These are phyloP conservation scores for Tolypocladium cylindrosporum DNA, from an alignment of 2,329 filamentous ascomycete species.

Conservation along the genomic window DNA sequence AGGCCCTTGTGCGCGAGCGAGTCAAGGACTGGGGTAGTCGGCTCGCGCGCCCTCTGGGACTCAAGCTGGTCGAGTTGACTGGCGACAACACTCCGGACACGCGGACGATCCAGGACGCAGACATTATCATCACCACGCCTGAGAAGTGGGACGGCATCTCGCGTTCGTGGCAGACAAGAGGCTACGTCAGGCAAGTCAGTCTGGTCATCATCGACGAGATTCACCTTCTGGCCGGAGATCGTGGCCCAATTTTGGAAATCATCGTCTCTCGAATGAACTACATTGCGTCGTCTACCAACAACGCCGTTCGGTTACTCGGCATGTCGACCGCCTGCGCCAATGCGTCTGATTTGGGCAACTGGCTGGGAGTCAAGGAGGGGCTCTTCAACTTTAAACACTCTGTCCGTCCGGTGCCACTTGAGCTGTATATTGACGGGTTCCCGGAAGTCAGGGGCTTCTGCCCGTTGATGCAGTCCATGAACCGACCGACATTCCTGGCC, in stretches of 20 bases:
- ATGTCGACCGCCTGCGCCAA: slow-evolving; percentile 99
- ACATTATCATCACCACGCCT: slow-evolving; percentile 98
- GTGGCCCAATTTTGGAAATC: slow-evolving; percentile 95
- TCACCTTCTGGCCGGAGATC: slow-evolving; percentile 89
- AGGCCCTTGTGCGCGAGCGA: slow-evolving; percentile 90
- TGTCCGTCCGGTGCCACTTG: slow-evolving; percentile 87
- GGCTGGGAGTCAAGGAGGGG: slow-evolving; percentile 92
- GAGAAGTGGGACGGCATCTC: slow-evolving; percentile 99
- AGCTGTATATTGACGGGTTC: slow-evolving; percentile 96
- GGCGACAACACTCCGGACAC: slow-evolving; percentile 97
- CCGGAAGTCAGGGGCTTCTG: slow-evolving; percentile 93
- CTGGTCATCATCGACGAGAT: slow-evolving; percentile 98
- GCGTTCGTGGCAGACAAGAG: slow-evolving; percentile 95
- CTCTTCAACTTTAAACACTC: slow-evolving; percentile 97
- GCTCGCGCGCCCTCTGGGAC: slow-evolving; percentile 69
- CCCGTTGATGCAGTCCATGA: slow-evolving; percentile 98
- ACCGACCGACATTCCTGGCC: slow-evolving; percentile 88
- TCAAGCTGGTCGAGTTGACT: slow-evolving; percentile 91
- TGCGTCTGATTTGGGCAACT: slow-evolving; percentile 85
- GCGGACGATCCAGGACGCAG: slow-evolving; percentile 85
- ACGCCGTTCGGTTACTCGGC: slow-evolving; percentile 80
- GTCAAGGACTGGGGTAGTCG: slow-evolving; percentile 90
- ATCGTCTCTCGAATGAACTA: slow-evolving; percentile 96
- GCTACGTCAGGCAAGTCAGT: slow-evolving; percentile 89
- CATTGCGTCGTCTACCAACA: slow-evolving; percentile 88